Evolutionary conservation across 2,329 filamentous ascomycete genomes (phyloP).

Genomic region (Arthroderma sp.): DNA sequence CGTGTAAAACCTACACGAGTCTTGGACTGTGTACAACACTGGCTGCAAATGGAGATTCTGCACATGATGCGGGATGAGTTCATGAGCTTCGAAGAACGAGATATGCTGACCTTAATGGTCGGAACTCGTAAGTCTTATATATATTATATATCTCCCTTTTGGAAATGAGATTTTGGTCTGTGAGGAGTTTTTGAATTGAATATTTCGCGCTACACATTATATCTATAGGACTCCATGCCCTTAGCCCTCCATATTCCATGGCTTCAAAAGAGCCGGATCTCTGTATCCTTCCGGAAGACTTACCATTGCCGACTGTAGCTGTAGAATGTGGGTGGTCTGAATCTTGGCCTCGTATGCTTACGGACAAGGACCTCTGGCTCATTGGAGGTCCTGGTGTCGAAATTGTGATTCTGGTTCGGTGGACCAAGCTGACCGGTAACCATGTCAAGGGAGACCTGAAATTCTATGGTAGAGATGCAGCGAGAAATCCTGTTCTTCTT

Average conservation of each 20-base stretch:
- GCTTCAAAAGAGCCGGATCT: constrained; percentile 7
- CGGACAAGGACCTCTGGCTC: constrained; percentile 6
- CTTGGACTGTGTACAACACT: neutral
- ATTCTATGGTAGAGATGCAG: constrained; percentile 1
- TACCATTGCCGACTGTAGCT: constrained; percentile 5
- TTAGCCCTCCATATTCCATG: constrained; percentile 1
- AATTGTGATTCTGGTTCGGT: constrained; percentile 6
- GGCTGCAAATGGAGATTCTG: neutral
- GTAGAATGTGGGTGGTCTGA: constrained; percentile 6
- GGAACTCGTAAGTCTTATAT: neutral
- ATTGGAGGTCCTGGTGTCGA: constrained; percentile 3
- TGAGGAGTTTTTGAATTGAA: neutral
- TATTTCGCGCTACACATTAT: neutral
- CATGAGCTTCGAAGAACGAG: neutral
- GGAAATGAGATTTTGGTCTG: neutral
- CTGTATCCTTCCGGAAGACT: constrained; percentile 1
- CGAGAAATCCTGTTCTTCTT: neutral
- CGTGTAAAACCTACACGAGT: neutral
- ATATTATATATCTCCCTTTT: neutral
- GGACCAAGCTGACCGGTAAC: constrained; percentile 4
- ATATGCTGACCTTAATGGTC: neutral
- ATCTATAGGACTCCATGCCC: constrained; percentile 1
- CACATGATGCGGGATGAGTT: neutral
- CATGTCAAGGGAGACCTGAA: constrained; percentile 2
- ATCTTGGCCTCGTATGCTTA: constrained; percentile 3